Conservation (phyloP, 192 early-diverging fungal genomes). For the Lobosporangium transversale region DNA sequence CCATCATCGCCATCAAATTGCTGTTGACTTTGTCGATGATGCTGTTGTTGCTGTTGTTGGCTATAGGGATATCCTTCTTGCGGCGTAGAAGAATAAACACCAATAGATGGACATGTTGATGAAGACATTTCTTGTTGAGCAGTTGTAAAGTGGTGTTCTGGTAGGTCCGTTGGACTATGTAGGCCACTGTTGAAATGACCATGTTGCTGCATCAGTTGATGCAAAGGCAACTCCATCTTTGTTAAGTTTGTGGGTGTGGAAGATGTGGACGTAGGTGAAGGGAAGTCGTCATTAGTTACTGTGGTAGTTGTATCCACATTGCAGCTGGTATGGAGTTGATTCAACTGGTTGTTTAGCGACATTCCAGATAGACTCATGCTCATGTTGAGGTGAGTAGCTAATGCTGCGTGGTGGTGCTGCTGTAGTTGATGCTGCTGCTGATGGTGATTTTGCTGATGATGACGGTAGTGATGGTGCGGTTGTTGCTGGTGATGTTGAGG, state of each 20-base stretch:
- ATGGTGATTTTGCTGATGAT: slow-evolving; percentile 8
- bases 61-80: slow-evolving; percentile 3
- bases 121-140: slow-evolving; percentile 16
- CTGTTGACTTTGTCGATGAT: background rate
- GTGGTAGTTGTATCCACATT: background rate
- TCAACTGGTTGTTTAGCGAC: slow-evolving; percentile 1
- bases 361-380: slow-evolving; percentile 36
- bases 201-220: slow-evolving; percentile 33
- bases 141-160: slow-evolving; percentile 23
- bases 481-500: background rate
- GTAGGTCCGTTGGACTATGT: slow-evolving; percentile 28
- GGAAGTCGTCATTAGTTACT: background rate
- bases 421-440: slow-evolving; percentile 31
- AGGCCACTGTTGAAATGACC: slow-evolving; percentile 13
- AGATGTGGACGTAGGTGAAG: slow-evolving; percentile 3
- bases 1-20: background rate
- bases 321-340: background rate
- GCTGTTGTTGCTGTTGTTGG: slow-evolving; percentile 2
- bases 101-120: slow-evolving; percentile 13
- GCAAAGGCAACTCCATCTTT: slow-evolving; percentile 29
- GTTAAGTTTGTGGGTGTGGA: slow-evolving; percentile 13
- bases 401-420: slow-evolving; percentile 22
- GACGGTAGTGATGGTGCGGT: slow-evolving; percentile 9
- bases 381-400: slow-evolving; percentile 38
- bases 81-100: slow-evolving; percentile 11